Base-by-base conservation (phyloP, 768 basidiomycete genomes). In the Imleria badia region DNA sequence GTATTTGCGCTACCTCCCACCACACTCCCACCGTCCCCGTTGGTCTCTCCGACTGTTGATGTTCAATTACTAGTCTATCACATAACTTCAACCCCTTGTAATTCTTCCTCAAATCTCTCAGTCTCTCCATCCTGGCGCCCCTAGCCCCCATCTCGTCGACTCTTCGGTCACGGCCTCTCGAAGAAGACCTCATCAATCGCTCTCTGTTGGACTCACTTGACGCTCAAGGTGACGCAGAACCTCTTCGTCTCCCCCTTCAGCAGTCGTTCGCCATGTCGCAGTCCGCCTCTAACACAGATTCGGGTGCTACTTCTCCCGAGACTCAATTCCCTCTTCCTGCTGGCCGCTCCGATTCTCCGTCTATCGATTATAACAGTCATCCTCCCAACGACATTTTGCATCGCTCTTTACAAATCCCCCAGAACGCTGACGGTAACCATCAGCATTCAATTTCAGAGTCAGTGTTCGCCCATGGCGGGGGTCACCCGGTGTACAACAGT, bases 151-250 rank as follows among this genome's bases (percentile, higher is more conserved):
- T 35, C 44, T 59, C 55, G 61, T 63, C 68, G 20, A 59, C 64
- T 72, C 59, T 68, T 65, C 61, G 58, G 60, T 59, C 48, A 41
- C 75, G 73, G 64, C 75, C 74, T 62, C 62, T 69, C 33, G 68
- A 73, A 64, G 90, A 92, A 81, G 89, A 88, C 73, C 85, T 85
- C 65, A 90, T 92, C 69, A 92, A 91, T 77, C 85, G 86, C 70
- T 91, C 89, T 51, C 80, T 92, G 54, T 75, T 92, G 61, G 90
- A 89, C 72, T 87, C 85, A 39, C 81, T 93, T 67, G 84, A 92
- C 81, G 87, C 85, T 51, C 85, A 89, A 72, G 89, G 86, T 47
- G 89, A 91, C 81, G 81, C 87, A 52, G 89, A 91, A 70, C 87
- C 86, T 44, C 67, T 78, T 52, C 78, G 48, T 33, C 34, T 55